Base-by-base conservation (phyloP, 225 moss, liverwort and hornwort genomes). In the Polytrichum commune region DNA sequence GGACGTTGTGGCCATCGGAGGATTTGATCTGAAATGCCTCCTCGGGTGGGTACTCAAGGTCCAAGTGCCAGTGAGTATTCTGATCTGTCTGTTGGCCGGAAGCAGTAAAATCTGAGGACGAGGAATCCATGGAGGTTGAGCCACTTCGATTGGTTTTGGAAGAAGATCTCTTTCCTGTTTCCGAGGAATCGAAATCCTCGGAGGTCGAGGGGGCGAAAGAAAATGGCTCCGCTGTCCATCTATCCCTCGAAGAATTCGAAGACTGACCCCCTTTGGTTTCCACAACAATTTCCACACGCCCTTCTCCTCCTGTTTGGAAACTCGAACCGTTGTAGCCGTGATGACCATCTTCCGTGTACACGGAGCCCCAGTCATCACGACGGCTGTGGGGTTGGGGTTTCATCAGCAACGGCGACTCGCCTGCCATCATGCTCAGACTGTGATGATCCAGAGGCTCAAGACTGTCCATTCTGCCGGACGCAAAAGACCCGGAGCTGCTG, bases 291-390 rank as follows among this genome's bases (percentile, higher is more conserved):
- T 32, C 63, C 64, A 75, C 78, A 27, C 76, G 72, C 5, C 71
- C 26, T 26, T 26, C 77, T 1, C 77, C 67, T 25, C 78, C 81
- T 3, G 75, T 60, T 25, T 75, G 78, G 63, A 84, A 81, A 0
- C 75, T 81, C 69, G 81, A 80, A 62, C 81, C 78, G 69, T 81
- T 78, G 54, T 78, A 78, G 72, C 62, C 67, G 7, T 55, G n/a
- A 55, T 77, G 79, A 27, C 53, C 74, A 0, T 46, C 16, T n/a
- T 82, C 82, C 8, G 56, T 0, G 8, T 76, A 65, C 24, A 68
- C 28, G 57, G 74, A 53, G 8, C 64, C 63, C 81, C 77, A 78
- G 1, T 65, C 64, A n/a, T 63, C 58, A 46, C 13, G 46, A 4
- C 18, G 22, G 24, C 55, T 60, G 46, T 74, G 57, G 27, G 63